Percentiles rank a stretch among this genome's conserved stretches.
Conservation (phyloP, 2,329 filamentous ascomycete genomes). For the Microsporum canis region DNA sequence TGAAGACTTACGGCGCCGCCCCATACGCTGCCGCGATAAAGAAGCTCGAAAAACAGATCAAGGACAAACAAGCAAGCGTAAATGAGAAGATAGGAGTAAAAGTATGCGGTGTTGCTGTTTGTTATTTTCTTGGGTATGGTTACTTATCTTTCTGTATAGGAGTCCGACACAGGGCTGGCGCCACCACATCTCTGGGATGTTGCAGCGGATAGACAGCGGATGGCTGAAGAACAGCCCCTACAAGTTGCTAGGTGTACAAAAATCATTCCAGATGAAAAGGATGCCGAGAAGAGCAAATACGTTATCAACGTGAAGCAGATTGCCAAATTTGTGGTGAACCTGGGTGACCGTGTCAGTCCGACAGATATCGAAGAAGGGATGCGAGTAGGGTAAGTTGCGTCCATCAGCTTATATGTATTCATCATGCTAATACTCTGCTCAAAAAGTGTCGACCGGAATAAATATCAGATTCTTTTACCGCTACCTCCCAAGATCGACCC, state of each 20-base stretch:
- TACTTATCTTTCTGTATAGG: slow-evolving; percentile 40
- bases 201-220: slow-evolving; percentile 92
- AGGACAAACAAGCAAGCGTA: slow-evolving; percentile 94
- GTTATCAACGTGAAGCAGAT: slow-evolving; percentile 99
- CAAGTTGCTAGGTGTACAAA: slow-evolving; percentile 98
- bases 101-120: slow-evolving; percentile 19
- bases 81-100: slow-evolving; percentile 86
- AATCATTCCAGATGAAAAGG: slow-evolving; percentile 95
- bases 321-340: slow-evolving; percentile 96
- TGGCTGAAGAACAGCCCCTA: slow-evolving; percentile 94
- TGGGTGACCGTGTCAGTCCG: slow-evolving; percentile 90
- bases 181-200: slow-evolving; percentile 99
- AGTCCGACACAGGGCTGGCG: slow-evolving; percentile 96
- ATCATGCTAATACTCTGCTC: slow-evolving; percentile 6
- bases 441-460: slow-evolving; percentile 77
- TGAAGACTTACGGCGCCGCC: slow-evolving; percentile 96
- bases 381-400: slow-evolving; percentile 61
- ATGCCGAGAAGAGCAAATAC: slow-evolving; percentile 97
- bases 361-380: slow-evolving; percentile 99
- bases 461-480: slow-evolving; percentile 96
- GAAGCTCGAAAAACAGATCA: slow-evolving; percentile 98
- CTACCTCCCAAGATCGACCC: slow-evolving; percentile 97
- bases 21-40: slow-evolving; percentile 89
- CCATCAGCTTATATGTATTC: neutral
- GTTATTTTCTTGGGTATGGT: slow-evolving; percentile 2